Evolutionary conservation across 305 asterid genomes (phyloP).

Genomic region (Fraxinus floribunda): DNA sequence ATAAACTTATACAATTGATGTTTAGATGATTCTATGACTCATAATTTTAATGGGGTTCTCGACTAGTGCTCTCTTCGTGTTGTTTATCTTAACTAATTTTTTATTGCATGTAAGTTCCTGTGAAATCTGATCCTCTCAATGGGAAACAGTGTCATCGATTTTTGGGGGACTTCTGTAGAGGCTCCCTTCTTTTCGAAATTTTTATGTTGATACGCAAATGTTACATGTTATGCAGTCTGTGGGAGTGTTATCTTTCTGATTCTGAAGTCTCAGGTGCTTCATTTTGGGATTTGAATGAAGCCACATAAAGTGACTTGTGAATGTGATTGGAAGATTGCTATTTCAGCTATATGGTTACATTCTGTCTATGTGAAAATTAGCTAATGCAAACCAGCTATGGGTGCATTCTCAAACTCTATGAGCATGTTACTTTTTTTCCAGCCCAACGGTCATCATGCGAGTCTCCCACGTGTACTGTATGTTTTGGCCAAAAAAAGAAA

Average conservation of each 20-base stretch:
- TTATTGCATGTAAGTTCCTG: neutral
- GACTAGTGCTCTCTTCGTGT: neutral
- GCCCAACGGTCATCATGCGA: neutral
- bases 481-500: constrained; percentile 4
- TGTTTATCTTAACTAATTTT: neutral
- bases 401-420: neutral
- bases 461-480: constrained; percentile 1
- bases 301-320: neutral
- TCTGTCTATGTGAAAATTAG: neutral
- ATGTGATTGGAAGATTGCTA: neutral
- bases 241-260: neutral
- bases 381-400: neutral
- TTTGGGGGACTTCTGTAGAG: neutral
- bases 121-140: neutral
- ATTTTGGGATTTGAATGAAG: neutral
- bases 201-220: neutral
- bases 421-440: neutral
- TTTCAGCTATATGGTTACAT: neutral
- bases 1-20: neutral
- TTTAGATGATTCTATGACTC: neutral
- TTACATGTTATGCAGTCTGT: neutral
- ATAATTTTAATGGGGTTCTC: neutral
- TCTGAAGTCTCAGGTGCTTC: neutral
- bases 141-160: neutral
- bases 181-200: neutral